A percentile compares a stretch with the other conserved stretches of the same genome.
Conservation (phyloP, 2,329 filamentous ascomycete species). For the Penicillium sp. region DNA sequence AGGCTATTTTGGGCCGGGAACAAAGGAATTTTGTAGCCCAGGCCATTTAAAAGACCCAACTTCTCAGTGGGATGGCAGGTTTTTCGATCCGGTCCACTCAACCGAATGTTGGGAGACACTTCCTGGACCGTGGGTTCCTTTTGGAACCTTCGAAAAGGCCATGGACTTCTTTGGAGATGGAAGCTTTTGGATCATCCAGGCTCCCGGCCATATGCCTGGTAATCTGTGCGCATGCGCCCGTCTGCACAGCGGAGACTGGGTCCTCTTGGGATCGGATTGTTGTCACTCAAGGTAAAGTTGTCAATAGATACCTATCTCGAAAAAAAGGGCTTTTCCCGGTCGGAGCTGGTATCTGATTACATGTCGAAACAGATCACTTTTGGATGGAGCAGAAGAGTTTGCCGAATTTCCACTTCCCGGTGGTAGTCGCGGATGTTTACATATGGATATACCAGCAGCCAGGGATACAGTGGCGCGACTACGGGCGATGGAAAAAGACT, state of each 20-base stretch:
- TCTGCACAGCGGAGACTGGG: conserved; percentile 1
- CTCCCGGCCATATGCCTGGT: conserved; percentile 43
- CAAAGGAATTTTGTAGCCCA: neutral
- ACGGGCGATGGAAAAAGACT: neutral
- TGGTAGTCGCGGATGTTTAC: too few species aligned
- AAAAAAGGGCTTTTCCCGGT: neutral
- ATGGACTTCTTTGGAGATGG: conserved; percentile 46
- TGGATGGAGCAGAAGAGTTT: conserved; percentile 1
- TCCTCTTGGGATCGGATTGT: conserved; percentile 4
- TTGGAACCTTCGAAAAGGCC: conserved; percentile 41
- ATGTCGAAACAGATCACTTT: neutral
- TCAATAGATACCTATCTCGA: too few species aligned
- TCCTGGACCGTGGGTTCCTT: conserved; percentile 30
- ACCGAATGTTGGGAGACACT: conserved; percentile 6
- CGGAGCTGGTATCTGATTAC: neutral
- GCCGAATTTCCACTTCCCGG: neutral
- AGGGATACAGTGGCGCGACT: neutral
- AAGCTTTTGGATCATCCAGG: conserved; percentile 43
- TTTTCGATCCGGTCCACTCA: conserved; percentile 2
- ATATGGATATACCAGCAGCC: neutral
- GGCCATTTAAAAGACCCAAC: neutral
- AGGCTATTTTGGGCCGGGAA: conserved; percentile 3
- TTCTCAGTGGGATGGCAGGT: conserved; percentile 7
- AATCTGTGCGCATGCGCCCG: conserved; percentile 44
- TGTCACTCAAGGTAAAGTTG: conserved; percentile 4